Base-by-base conservation (phyloP, 106 monocot species). In the Allium fistulosum region DNA sequence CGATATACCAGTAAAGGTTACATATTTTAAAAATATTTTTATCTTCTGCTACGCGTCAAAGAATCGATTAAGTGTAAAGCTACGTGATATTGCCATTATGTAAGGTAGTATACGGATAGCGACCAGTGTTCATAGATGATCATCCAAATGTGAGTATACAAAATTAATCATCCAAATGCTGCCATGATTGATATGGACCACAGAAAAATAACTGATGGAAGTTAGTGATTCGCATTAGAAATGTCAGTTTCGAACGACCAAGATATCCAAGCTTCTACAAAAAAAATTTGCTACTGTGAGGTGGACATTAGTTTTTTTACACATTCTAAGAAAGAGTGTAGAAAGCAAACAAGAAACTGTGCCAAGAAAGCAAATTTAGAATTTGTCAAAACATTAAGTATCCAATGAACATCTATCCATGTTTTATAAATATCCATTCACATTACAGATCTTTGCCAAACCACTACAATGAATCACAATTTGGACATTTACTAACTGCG, bases 161-260 rank as follows among this genome's bases (percentile, higher is more conserved):
- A 7, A 64, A 49, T 48, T 64, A 64, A 64, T 10, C 16, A 64
- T 48, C 47, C 49, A 17, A 64, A 48, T 49, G 48, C 46, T 48
- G 12, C 48, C 64, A 49, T 64, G 10, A 64, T 61, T 64, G 64
- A 17, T 16, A 11, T n/a, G 17, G 64, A 64, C 64, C 62, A 46
- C 26, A 26, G 46, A 47, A 46, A 46, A 10, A 46, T 46, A 63
- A 46, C 37, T 46, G 47, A 46, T 63, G 62, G 46, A 63, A 47
- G 62, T 63, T 14, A 46, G 46, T 5, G 62, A 26, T 10, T 26
- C 26, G 15, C 7, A 7, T 26, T 13, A 15, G 15, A 63, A 63
- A 5, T 37, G 5, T 5, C 37, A 37, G 2, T 37, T 37, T 37
- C 37, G 37, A 37, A 37, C 5, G 37, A 37, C 37, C 37, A 37